Conservation (phyloP, 148 eudicot species). For the Pouteria glomerata region DNA sequence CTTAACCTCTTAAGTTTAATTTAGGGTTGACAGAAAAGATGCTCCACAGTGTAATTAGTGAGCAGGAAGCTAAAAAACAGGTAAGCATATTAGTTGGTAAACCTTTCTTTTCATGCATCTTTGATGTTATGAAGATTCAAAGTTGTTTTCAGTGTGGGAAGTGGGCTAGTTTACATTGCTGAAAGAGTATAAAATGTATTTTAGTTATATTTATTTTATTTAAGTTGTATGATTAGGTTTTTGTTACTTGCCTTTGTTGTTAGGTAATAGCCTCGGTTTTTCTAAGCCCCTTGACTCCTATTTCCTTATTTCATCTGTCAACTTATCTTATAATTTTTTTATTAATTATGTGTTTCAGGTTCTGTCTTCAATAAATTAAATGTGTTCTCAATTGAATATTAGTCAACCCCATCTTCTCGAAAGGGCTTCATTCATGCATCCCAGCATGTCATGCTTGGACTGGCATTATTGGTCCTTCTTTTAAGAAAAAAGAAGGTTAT, state of each 20-base stretch:
- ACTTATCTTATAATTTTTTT: neutral
- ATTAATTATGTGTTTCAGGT: neutral
- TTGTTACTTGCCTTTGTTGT: too few relatives aligned
- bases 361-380: neutral
- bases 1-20: constrained; percentile 18
- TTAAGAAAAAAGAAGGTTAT: too few relatives aligned
- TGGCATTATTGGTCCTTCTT: neutral
- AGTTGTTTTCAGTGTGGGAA: too few relatives aligned
- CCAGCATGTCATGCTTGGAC: neutral
- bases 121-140: too few relatives aligned
- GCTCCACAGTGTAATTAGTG: constrained; percentile 58
- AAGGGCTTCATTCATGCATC: neutral
- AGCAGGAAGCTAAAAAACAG: constrained; percentile 81
- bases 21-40: constrained; percentile 77
- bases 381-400: neutral
- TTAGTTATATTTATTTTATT: too few relatives aligned
- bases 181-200: too few relatives aligned
- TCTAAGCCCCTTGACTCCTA: too few relatives aligned
- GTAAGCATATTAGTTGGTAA: constrained; percentile 26
- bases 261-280: too few relatives aligned
- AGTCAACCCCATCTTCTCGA: neutral
- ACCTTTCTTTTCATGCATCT: too few relatives aligned
- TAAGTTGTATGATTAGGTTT: too few relatives aligned
- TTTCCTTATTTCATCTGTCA: too few relatives aligned
- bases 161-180: too few relatives aligned